phyloP scores from a whole-genome alignment of 371 early-diverging fungal species.

The Capillidium rhysosporum region DNA sequence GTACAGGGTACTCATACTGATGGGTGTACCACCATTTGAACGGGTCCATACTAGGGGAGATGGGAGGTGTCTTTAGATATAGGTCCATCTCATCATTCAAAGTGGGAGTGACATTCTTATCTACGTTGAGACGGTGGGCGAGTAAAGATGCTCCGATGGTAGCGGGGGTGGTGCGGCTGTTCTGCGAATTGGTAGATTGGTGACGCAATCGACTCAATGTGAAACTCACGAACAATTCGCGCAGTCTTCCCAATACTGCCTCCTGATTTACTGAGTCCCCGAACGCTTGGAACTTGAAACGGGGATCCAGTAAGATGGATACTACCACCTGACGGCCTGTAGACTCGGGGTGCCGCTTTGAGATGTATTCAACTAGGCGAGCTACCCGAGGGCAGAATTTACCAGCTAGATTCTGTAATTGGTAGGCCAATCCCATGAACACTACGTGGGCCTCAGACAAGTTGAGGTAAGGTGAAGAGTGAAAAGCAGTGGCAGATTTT shows the following conservation, averaged over 20 bases:
- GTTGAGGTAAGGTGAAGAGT: background rate
- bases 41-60: background rate
- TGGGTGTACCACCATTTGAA: background rate
- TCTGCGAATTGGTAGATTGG: background rate
- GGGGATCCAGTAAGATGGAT: background rate
- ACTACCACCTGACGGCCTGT: background rate
- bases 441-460: background rate
- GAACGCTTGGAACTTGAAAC: constrained; percentile 1
- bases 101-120: background rate
- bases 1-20: constrained; percentile 1
- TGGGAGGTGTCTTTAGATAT: background rate
- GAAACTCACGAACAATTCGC: no score
- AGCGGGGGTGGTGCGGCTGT: background rate
- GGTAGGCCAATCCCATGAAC: background rate
- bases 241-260: no score
- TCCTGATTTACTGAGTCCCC: background rate
- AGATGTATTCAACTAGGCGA: background rate
- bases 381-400: background rate
- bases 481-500: background rate
- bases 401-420: background rate
- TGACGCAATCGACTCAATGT: background rate
- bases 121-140: background rate
- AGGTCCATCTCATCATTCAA: background rate
- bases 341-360: background rate
- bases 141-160: background rate